These are phyloP conservation scores for Pythium graminicola DNA, from an alignment of 352 stramenopile genomes.

Conservation along the genomic window DNA sequence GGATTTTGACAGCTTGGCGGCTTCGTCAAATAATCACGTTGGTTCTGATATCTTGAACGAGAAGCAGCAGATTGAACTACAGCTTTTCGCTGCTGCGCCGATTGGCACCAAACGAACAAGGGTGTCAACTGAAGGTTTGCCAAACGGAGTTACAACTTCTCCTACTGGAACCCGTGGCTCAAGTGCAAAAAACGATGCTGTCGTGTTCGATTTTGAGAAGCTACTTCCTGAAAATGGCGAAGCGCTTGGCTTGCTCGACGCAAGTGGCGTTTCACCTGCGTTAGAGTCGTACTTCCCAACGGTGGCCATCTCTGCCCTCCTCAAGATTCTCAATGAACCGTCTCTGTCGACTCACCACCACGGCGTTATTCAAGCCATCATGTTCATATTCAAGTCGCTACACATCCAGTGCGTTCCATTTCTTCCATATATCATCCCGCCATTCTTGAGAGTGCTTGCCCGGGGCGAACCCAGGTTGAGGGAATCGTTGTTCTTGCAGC, in stretches of 20 bases:
- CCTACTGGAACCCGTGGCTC: not conserved
- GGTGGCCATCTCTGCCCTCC: conserved; percentile 94
- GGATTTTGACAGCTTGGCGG: conserved; percentile 54
- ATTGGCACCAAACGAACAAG: conserved; percentile 65
- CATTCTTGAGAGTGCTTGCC: conserved; percentile 93
- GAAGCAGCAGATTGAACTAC: conserved; percentile 83
- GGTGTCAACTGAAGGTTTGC: not conserved
- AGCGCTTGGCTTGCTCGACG: conserved; percentile 42
- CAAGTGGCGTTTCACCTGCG: conserved; percentile 57
- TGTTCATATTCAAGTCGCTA: conserved; percentile 98
- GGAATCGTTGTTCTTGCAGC: conserved; percentile 95
- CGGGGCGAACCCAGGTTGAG: conserved; percentile 88
- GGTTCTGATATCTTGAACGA: conserved; percentile 64
- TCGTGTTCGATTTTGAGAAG: conserved; percentile 65
- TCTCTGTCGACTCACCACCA: conserved; percentile 95
- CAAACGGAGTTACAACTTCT: conserved; percentile 1
- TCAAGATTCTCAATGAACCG: conserved; percentile 94
- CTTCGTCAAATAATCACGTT: conserved; percentile 46
- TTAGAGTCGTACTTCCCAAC: conserved; percentile 96
- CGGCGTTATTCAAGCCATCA: conserved; percentile 96
- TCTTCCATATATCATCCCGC: conserved; percentile 95
- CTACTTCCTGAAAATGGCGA: conserved; percentile 49
- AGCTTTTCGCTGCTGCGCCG: conserved; percentile 79
- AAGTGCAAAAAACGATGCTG: conserved; percentile 4
- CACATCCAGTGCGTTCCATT: conserved; percentile 94